Conservation (phyloP, 2,329 filamentous ascomycete species). For the Huntiella savannae region DNA sequence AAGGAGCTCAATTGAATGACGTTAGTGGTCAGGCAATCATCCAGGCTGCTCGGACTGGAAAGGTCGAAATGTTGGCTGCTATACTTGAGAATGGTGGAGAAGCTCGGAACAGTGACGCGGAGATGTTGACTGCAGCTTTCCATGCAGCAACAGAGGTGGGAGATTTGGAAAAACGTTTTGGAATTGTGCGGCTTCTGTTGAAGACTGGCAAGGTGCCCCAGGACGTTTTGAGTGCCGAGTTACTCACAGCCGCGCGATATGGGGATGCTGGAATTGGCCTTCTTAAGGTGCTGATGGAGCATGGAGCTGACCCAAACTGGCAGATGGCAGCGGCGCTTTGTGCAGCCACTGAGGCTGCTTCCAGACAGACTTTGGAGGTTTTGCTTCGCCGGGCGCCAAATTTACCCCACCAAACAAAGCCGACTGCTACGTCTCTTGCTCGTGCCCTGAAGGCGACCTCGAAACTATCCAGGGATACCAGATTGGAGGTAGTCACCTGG, state of each 20-base stretch:
- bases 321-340: conserved; percentile 36
- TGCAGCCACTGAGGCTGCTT: conserved; percentile 32
- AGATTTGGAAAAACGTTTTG: conserved; percentile 28
- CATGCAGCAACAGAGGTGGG: conserved; percentile 34
- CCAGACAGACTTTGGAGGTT: conserved; percentile 29
- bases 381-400: conserved; percentile 27
- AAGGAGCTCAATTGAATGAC: conserved; percentile 32
- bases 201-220: conserved; percentile 27
- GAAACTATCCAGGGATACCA: conserved; percentile 28
- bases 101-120: conserved; percentile 14
- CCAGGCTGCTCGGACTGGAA: conserved; percentile 33
- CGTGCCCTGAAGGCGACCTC: conserved; percentile 34
- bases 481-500: conserved; percentile 29
- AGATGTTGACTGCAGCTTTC: conserved; percentile 30
- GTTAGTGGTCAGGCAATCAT: conserved; percentile 34
- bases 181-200: conserved; percentile 32
- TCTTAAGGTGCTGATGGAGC: conserved; percentile 29
- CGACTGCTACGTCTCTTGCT: conserved; percentile 28
- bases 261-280: conserved; percentile 29
- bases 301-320: conserved; percentile 36
- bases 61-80: conserved; percentile 29
- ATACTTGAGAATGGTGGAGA: conserved; percentile 22
- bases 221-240: conserved; percentile 31
- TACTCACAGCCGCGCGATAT: conserved; percentile 32
- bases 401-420: conserved; percentile 25